These are phyloP conservation scores for Puccinellia tenuiflora DNA, from an alignment of 176 grass and related monocot species.

Conservation along the genomic window DNA sequence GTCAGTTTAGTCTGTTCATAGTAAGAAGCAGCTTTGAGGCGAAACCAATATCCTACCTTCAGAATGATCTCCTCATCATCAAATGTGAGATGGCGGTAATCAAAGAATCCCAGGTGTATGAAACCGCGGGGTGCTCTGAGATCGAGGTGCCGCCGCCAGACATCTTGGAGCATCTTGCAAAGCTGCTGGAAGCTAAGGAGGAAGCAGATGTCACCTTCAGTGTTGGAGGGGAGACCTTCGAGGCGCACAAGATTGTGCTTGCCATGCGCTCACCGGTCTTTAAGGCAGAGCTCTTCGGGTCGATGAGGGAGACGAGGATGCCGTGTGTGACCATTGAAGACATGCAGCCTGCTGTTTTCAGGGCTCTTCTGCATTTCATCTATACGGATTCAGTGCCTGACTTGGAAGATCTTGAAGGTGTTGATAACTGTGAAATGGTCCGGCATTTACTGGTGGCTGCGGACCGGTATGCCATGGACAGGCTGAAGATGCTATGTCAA, in stretches of 20 bases:
- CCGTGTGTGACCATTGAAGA: not conserved
- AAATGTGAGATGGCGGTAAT: not conserved
- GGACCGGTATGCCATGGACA: not conserved
- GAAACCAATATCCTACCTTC: not conserved
- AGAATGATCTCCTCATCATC: not conserved
- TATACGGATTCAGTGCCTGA: not conserved
- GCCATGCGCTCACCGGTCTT: not conserved
- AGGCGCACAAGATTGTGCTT: not conserved
- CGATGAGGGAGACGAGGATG: not conserved
- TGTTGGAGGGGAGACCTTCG: not conserved
- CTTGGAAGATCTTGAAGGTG: not conserved
- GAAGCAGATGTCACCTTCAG: not conserved
- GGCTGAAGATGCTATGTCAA: not conserved
- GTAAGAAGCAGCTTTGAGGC: not conserved
- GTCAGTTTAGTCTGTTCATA: not conserved
- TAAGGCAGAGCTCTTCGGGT: not conserved
- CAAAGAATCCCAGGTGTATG: not conserved
- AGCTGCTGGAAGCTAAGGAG: not conserved
- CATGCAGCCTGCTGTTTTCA: not conserved
- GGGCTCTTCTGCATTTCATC: not conserved
- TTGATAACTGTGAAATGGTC: not conserved
- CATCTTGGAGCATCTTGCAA: not conserved
- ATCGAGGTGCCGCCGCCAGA: not conserved
- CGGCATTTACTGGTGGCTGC: not conserved
- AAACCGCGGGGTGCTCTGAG: not conserved